Evolutionary conservation across 192 early-diverging fungal species (phyloP).

Genomic region (Geranomyces variabilis): DNA sequence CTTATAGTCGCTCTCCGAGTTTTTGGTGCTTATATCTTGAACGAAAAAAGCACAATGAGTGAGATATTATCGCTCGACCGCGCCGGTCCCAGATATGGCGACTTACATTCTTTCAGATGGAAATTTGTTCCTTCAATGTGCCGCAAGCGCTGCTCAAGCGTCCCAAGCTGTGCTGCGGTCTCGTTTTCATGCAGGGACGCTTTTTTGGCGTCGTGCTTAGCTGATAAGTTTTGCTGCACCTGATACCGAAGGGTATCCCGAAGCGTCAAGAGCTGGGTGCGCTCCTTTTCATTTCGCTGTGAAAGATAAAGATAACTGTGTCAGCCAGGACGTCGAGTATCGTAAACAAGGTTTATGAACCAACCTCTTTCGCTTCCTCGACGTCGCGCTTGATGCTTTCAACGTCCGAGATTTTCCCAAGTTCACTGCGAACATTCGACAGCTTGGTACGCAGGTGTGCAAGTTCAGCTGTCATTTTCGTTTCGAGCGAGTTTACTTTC

Average conservation of each 20-base stretch:
- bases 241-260: conserved; percentile 42
- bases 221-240: conserved; percentile 34
- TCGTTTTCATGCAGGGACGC: conserved; percentile 60
- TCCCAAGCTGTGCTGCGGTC: conserved; percentile 53
- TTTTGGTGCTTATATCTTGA: conserved; percentile 56
- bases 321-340: no score
- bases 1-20: conserved; percentile 62
- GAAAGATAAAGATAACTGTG: no score
- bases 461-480: conserved; percentile 58
- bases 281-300: conserved; percentile 48
- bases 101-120: conserved; percentile 60
- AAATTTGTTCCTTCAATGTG: conserved; percentile 56
- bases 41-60: not conserved
- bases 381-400: conserved; percentile 47
- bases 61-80: not conserved
- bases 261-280: conserved; percentile 36
- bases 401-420: conserved; percentile 49
- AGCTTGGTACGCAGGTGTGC: conserved; percentile 45
- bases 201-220: conserved; percentile 53
- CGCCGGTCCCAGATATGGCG: not conserved
- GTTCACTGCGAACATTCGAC: conserved; percentile 33
- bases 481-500: conserved; percentile 61
- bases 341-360: not conserved
- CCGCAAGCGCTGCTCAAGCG: conserved; percentile 54
- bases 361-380: conserved; percentile 10